Percentiles rank a stretch among this genome's conserved stretches.
These are phyloP conservation scores for Fusarium pininemorale DNA, from an alignment of 2,329 filamentous ascomycete genomes.

Conservation along the genomic window DNA sequence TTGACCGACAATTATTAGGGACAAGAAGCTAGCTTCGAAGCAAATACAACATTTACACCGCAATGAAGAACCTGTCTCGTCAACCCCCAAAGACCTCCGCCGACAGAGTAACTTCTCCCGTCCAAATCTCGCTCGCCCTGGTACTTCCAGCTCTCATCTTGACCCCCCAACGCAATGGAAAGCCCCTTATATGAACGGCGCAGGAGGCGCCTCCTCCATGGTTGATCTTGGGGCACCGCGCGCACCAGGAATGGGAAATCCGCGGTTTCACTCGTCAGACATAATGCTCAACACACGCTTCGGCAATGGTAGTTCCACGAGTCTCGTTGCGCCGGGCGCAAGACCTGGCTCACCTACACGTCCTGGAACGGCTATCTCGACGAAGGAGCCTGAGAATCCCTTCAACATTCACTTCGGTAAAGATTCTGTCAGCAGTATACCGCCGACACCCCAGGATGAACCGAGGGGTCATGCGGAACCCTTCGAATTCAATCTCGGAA, in stretches of 20 bases:
- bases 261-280: conserved; percentile 50
- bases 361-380: conserved; percentile 49
- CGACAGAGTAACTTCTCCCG: conserved; percentile 50
- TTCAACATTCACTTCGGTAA: conserved; percentile 58
- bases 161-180: conserved; percentile 42
- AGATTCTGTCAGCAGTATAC: conserved; percentile 39
- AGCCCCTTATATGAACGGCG: conserved; percentile 49
- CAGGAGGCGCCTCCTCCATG: conserved; percentile 55
- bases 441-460: conserved; percentile 36
- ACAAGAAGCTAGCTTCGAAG: conserved; percentile 34
- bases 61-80: background rate
- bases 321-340: conserved; percentile 45
- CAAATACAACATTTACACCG: conserved; percentile 24
- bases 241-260: conserved; percentile 38
- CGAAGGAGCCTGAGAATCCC: conserved; percentile 56
- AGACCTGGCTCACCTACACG: conserved; percentile 42
- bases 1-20: background rate
- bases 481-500: conserved; percentile 49
- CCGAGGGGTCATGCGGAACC: conserved; percentile 52
- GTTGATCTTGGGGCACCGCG: conserved; percentile 52
- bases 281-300: conserved; percentile 50
- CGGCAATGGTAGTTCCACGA: conserved; percentile 49
- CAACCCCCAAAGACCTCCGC: conserved; percentile 36
- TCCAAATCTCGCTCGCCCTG: conserved; percentile 52
- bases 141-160: conserved; percentile 51